Percentiles rank a stretch among this genome's conserved stretches.
These are phyloP conservation scores for Ramaria sp. DNA, from an alignment of 768 basidiomycete species.

Conservation along the genomic window DNA sequence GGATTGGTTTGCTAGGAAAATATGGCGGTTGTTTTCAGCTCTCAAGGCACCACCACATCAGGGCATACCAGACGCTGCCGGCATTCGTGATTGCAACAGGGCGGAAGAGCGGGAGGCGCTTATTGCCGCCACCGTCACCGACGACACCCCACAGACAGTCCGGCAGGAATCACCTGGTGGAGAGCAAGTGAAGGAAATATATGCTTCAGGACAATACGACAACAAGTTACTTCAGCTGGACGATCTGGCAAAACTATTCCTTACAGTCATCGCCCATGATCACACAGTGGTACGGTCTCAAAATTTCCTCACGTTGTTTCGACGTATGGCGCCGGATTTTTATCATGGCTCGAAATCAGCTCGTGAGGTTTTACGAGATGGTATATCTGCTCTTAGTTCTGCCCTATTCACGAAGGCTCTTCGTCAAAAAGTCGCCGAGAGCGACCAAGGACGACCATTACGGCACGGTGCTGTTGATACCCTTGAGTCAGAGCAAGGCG, in stretches of 20 bases:
- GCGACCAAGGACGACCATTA: conserved; percentile 17
- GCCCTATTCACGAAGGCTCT: conserved; percentile 39
- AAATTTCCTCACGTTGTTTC: conserved; percentile 55
- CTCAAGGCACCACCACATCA: conserved; percentile 34
- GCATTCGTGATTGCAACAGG: conserved; percentile 54
- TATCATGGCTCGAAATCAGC: conserved; percentile 45
- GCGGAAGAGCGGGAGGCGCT: conserved; percentile 61
- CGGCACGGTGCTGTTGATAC: conserved; percentile 17
- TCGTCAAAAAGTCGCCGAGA: conserved; percentile 34
- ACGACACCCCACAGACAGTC: conserved; percentile 57
- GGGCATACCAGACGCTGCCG: conserved; percentile 45
- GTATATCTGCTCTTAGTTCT: conserved; percentile 53
- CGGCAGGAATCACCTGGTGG: conserved; percentile 19
- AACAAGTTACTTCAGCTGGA: conserved; percentile 45
- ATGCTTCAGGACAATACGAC: conserved; percentile 50
- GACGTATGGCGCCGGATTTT: conserved; percentile 43
- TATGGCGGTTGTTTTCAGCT: conserved; percentile 50
- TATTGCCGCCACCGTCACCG: conserved; percentile 49
- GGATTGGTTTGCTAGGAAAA: conserved; percentile 41
- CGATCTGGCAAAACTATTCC: conserved; percentile 58
- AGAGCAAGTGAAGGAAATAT: conserved; percentile 27
- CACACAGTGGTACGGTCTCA: conserved; percentile 55
- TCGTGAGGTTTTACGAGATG: conserved; percentile 49
- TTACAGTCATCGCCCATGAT: conserved; percentile 75
- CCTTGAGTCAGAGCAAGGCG: conserved; percentile 23